Percentiles rank a stretch among this genome's conserved stretches.
Evolutionary conservation across 805 yeast genomes (phyloP).

Genomic region (Candida golubevii): DNA sequence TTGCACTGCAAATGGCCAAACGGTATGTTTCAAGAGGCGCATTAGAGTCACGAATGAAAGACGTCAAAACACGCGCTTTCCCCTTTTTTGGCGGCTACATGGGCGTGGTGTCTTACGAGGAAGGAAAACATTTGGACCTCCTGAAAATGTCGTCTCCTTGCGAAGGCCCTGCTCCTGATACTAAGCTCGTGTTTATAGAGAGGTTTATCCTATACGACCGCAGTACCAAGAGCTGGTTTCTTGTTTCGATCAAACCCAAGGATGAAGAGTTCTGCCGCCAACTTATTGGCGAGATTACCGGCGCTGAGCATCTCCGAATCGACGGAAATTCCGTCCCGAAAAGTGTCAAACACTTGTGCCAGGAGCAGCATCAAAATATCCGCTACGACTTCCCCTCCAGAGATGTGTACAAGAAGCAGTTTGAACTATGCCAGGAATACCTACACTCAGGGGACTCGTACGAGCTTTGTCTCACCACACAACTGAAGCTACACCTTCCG

Average conservation of each 20-base stretch:
- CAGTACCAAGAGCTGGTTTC: slow-evolving; percentile 38
- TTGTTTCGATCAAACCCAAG: slow-evolving; percentile 45
- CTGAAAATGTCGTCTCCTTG: slow-evolving; percentile 37
- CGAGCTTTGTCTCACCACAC: slow-evolving; percentile 85
- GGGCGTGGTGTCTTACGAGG: slow-evolving; percentile 86
- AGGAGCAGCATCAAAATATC: slow-evolving; percentile 22
- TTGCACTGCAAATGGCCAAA: slow-evolving; percentile 46
- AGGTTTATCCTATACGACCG: slow-evolving; percentile 58
- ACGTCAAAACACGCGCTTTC: slow-evolving; percentile 29
- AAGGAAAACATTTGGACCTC: slow-evolving; percentile 51
- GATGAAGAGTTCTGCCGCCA: slow-evolving; percentile 29
- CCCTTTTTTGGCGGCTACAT: slow-evolving; percentile 92
- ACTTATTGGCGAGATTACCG: slow-evolving; percentile 10
- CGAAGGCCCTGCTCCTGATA: slow-evolving; percentile 54
- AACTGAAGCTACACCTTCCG: slow-evolving; percentile 56
- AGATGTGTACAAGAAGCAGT: slow-evolving; percentile 49
- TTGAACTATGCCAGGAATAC: slow-evolving; percentile 59
- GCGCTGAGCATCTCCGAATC: slow-evolving; percentile 8
- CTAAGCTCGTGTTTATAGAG: slow-evolving; percentile 68
- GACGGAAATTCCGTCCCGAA: slow-evolving; percentile 21
- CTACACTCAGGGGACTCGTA: slow-evolving; percentile 84
- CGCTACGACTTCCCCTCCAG: slow-evolving; percentile 48
- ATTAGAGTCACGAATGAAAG: slow-evolving; percentile 19
- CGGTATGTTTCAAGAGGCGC: slow-evolving; percentile 28
- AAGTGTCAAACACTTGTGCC: slow-evolving; percentile 24